Percentiles rank a stretch among this genome's conserved stretches.
phyloP scores from a whole-genome alignment of 495 filamentous ascomycete species.

The Alectoria sarmentosa region DNA sequence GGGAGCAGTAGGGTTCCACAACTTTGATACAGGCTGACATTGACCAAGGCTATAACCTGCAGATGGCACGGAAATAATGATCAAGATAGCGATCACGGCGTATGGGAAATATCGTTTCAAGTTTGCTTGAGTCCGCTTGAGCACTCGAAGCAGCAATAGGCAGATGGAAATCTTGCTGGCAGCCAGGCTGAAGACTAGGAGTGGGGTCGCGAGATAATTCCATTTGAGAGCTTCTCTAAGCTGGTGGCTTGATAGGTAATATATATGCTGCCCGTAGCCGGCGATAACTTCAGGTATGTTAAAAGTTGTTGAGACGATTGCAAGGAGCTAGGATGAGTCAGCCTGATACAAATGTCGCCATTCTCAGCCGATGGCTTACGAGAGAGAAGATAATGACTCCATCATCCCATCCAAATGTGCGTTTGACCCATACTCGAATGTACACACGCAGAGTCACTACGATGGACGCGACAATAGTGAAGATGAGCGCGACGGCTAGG shows the following conservation, averaged over 20 bases:
- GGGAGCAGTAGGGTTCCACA: conserved; percentile 8
- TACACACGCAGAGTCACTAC: not conserved
- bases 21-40: conserved; percentile 17
- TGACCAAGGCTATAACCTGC: conserved; percentile 17
- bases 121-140: conserved; percentile 2
- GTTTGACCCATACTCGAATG: conserved; percentile 7
- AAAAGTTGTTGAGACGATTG: not conserved
- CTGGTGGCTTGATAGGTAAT: conserved; percentile 4
- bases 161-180: conserved; percentile 20
- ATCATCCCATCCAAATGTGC: conserved; percentile 6
- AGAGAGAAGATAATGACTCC: not conserved
- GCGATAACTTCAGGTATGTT: conserved; percentile 2
- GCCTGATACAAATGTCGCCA: too few species aligned
- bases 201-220: conserved; percentile 7
- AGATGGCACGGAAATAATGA: conserved; percentile 12
- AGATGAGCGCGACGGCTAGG: not conserved
- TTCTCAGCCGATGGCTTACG: not conserved
- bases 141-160: conserved; percentile 17
- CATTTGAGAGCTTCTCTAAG: conserved; percentile 9
- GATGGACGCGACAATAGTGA: not conserved
- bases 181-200: conserved; percentile 8
- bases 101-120: conserved; percentile 12
- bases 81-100: conserved; percentile 14
- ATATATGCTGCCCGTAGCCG: conserved; percentile 19
- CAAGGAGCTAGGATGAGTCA: not conserved